phyloP scores from a whole-genome alignment of 1,139 yeast species.

The Kurtzmaniella quercitrusa region DNA sequence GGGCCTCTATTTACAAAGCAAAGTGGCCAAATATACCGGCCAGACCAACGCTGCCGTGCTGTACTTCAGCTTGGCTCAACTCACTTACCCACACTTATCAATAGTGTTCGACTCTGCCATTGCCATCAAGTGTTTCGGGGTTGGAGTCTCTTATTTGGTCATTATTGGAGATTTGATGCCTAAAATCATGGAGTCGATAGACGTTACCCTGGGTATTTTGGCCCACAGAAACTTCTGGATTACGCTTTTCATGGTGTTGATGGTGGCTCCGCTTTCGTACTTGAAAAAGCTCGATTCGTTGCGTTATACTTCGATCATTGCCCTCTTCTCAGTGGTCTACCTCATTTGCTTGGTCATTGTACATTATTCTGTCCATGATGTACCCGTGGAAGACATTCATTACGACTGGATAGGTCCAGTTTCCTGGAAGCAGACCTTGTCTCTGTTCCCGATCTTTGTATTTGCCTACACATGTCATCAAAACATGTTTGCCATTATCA shows the following conservation, averaged over 20 bases:
- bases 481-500: constrained; percentile 84
- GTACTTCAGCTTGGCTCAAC: constrained; percentile 49
- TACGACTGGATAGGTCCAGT: constrained; percentile 36
- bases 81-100: constrained; percentile 51
- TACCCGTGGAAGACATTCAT: constrained; percentile 16
- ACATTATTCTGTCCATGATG: constrained; percentile 48
- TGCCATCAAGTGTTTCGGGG: constrained; percentile 76
- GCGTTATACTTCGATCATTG: constrained; percentile 82
- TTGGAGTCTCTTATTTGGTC: constrained; percentile 81
- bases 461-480: constrained; percentile 97
- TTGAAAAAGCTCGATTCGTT: constrained; percentile 75
- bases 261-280: constrained; percentile 69
- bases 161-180: constrained; percentile 92
- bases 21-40: constrained; percentile 46
- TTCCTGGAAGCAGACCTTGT: constrained; percentile 31
- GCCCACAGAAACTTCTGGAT: constrained; percentile 66
- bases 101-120: constrained; percentile 48
- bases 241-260: constrained; percentile 50
- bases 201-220: constrained; percentile 15
- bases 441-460: constrained; percentile 79
- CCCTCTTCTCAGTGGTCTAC: constrained; percentile 76
- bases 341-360: constrained; percentile 67
- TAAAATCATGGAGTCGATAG: constrained; percentile 50
- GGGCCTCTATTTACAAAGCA: constrained; percentile 49
- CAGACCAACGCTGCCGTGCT: constrained; percentile 45